Evolutionary conservation across 441 rosid genomes (phyloP).

Genomic region (Aleurites moluccanus): DNA sequence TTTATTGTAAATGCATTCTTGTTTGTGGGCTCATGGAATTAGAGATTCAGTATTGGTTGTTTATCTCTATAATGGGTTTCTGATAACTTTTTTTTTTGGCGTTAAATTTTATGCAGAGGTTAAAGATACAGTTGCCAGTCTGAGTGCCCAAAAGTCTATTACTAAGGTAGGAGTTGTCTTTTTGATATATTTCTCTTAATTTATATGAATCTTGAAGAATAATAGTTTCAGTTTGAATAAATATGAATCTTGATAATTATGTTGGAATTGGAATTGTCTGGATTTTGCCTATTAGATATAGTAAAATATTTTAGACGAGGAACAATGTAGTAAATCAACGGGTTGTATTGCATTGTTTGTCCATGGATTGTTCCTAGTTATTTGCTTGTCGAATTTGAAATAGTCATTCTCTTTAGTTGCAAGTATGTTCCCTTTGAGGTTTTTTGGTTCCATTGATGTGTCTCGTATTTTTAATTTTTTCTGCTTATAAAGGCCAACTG

Average conservation of each 20-base stretch:
- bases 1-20: background rate
- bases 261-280: background rate
- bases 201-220: background rate
- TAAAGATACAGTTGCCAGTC: constrained; percentile 58
- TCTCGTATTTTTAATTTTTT: background rate
- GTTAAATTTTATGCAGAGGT: constrained; percentile 51
- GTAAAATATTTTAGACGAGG: background rate
- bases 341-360: background rate
- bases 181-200: background rate
- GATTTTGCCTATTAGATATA: background rate
- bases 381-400: background rate
- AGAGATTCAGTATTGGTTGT: background rate
- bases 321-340: background rate
- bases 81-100: background rate
- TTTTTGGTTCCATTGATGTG: background rate
- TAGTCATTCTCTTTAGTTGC: no score
- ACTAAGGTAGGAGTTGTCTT: constrained; percentile 42
- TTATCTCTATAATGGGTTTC: background rate
- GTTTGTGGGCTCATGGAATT: background rate
- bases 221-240: background rate
- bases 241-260: background rate
- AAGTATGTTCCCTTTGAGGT: no score
- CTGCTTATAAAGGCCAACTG: background rate
- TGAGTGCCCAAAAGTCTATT: constrained; percentile 60
- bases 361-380: background rate